These are phyloP conservation scores for Aspergillus incahuasiensis DNA, from an alignment of 495 filamentous ascomycete genomes.

Conservation along the genomic window DNA sequence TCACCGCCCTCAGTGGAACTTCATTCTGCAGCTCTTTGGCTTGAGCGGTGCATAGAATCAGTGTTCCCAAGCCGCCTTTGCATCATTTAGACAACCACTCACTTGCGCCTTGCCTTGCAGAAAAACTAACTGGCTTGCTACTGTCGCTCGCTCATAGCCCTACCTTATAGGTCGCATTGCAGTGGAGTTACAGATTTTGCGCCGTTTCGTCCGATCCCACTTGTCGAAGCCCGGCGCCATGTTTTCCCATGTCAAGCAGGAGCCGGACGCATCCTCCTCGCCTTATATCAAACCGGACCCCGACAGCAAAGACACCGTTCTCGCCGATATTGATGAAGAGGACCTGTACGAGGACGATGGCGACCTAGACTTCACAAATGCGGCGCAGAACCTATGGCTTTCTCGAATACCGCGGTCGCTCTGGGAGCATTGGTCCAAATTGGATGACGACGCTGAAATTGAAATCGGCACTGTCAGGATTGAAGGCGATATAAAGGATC, in stretches of 20 bases:
- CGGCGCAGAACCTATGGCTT: slow-evolving; percentile 59
- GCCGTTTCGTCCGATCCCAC: not conserved
- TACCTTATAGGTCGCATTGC: slow-evolving; percentile 8
- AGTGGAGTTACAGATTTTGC: not conserved
- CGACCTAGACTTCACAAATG: slow-evolving; percentile 70
- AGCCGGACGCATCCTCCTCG: slow-evolving; percentile 33
- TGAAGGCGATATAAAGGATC: slow-evolving; percentile 49
- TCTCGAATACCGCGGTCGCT: slow-evolving; percentile 72
- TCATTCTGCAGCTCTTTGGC: slow-evolving; percentile 6
- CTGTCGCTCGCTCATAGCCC: not conserved
- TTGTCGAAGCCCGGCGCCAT: slow-evolving; percentile 17
- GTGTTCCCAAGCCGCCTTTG: slow-evolving; percentile 5
- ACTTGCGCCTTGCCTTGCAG: not conserved
- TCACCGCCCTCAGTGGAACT: slow-evolving; percentile 17
- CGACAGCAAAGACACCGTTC: slow-evolving; percentile 52
- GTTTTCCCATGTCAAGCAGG: slow-evolving; percentile 37
- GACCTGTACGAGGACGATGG: slow-evolving; percentile 85
- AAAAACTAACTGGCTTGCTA: not conserved
- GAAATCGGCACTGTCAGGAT: slow-evolving; percentile 74
- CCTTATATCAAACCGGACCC: slow-evolving; percentile 63
- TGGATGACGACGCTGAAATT: slow-evolving; percentile 58
- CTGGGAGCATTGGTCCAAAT: slow-evolving; percentile 61
- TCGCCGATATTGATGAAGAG: slow-evolving; percentile 61
- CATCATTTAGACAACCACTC: slow-evolving; percentile 12
- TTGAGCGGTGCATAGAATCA: slow-evolving; percentile 4